Base-by-base conservation (phyloP, 78 protist genomes). In the Chrysochromulina parva region DNA sequence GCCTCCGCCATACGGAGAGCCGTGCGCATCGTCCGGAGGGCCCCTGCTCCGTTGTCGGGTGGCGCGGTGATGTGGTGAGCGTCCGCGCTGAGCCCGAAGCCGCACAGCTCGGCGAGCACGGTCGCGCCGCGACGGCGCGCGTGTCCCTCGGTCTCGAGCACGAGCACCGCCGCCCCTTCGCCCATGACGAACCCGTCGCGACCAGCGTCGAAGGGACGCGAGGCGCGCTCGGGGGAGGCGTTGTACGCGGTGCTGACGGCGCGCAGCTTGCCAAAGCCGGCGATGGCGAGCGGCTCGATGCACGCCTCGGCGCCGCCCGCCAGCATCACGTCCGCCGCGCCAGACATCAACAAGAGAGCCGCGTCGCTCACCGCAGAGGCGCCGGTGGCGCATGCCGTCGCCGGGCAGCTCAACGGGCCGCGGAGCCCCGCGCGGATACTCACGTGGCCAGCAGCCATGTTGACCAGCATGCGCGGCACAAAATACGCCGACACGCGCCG, bases 341-440 rank as follows among this genome's bases (percentile, higher is more conserved):
- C 99, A 69, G 82, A 47, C 58, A 28, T 54, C 57, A 97, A 93
- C 88, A 95, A 84, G 38, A 60, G 26, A 38, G 47, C 48, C 65
- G 96, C 96, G 60, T 97, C 98, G 5, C 98, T 98, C 84, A 98
- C 96, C 24, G 95, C 26, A 67, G 97, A 98, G 3, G 98, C 98
- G 0, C 98, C 99, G 0, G 99, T 96, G 3, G 99, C 98, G 78
- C 99, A 98, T 48, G 99, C 99, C 5, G 98, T 96, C 28, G 86
- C 38, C 19, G 86, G n/a, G 4, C 65, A 0, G 1, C 26, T 17
- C 17, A 0, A 20, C 50, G 86, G 86, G 17, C 86, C 84, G 52
- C 47, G 38, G 19, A 54, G 86, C 48, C 50, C 86, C 22, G 28
- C n/a, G 48, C 86, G 84, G 6, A 74, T 69, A 19, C n/a, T 14